Percentiles rank a stretch among this genome's conserved stretches.
These are phyloP conservation scores for Tremella yokohamensis DNA, from an alignment of 768 basidiomycete species.

Conservation along the genomic window DNA sequence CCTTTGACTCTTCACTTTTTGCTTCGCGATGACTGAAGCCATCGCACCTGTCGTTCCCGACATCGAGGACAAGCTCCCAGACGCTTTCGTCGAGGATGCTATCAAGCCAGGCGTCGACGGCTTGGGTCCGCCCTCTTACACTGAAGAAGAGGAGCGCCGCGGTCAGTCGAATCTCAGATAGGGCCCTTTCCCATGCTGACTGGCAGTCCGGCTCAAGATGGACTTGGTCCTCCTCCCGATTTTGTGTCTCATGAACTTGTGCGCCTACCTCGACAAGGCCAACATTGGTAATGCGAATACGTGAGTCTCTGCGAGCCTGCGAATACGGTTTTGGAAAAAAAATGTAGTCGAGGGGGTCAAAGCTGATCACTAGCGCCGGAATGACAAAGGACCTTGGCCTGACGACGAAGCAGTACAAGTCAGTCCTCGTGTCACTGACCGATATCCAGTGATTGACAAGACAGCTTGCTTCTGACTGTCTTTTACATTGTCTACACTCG, in stretches of 20 bases:
- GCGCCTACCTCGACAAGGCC: slow-evolving; percentile 24
- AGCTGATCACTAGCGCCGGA: slow-evolving; percentile 11
- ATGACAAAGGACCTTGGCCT: slow-evolving; percentile 20
- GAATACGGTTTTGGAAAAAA: not conserved
- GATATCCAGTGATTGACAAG: not conserved
- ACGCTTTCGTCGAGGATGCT: slow-evolving; percentile 4
- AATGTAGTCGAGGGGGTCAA: not conserved
- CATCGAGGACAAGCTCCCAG: slow-evolving; percentile 1
- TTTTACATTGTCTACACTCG: slow-evolving; percentile 27
- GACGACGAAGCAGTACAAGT: slow-evolving; percentile 21
- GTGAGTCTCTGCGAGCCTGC: not conserved
- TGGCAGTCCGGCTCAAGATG: slow-evolving; percentile 22
- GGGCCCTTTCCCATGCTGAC: not conserved
- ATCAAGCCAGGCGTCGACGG: slow-evolving; percentile 1
- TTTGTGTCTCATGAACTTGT: slow-evolving; percentile 25
- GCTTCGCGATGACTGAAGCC: slow-evolving; percentile 6
- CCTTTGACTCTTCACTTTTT: not conserved
- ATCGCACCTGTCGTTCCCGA: not conserved
- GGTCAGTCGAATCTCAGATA: slow-evolving; percentile 3
- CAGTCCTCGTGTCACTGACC: not conserved
- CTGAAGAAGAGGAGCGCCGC: slow-evolving; percentile 8
- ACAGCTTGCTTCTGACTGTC: slow-evolving; percentile 19
- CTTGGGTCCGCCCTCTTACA: slow-evolving; percentile 10
- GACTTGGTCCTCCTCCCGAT: slow-evolving; percentile 21
- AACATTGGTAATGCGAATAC: slow-evolving; percentile 24